Evolutionary conservation across 2,329 filamentous ascomycete species (phyloP), one percentile per base, ranked within the genome.

Genomic region (Calonectria leucothoes): DNA sequence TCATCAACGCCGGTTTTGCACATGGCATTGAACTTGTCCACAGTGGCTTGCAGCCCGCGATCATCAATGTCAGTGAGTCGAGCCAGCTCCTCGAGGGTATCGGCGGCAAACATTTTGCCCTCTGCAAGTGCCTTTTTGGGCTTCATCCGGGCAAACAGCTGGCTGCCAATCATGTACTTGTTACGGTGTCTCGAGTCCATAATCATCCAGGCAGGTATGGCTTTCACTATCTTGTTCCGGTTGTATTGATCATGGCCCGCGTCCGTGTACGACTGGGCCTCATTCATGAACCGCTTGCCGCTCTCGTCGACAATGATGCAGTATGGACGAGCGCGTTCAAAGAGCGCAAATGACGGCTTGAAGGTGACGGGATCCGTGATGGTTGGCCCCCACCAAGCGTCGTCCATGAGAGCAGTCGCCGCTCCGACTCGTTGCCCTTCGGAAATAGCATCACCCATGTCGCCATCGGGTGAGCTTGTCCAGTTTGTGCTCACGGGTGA

Each of bases 341-440:
- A 57, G 12, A 70, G 59, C 23, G 69, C 59, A 27, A 70, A 70
- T 4, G 31, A 31, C 27, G 23, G 45, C 6, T n/a, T 25, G n/a
- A 39, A 27, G 14, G 49, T 70, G 27, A 70, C 69, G 25, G 69
- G 69, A 35, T 70, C 69, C 15, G 66, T 35, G 49, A 70, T 70
- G 12, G 69, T 70, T 37, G 69, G 69, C 31, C 59, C 59, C 69
- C 61, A 70, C 69, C 69, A 66, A 6, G 69, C 69, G 42, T 70
- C 69, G 20, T 70, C 69, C 59, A 70, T 55, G 12, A 70, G 61
- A 11, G 69, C 59, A 4, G 59, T 70, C 10, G 61, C 69, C 5
- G 69, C 69, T 15, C 69, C 69, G 17, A 66, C 17, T n/a, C 42
- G 48, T 20, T 66, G 23, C 4, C 55, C 55, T 61, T 61, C 55